Evolutionary conservation across 805 yeast genomes (phyloP).

Genomic region (Nakazawaea anatomiae): DNA sequence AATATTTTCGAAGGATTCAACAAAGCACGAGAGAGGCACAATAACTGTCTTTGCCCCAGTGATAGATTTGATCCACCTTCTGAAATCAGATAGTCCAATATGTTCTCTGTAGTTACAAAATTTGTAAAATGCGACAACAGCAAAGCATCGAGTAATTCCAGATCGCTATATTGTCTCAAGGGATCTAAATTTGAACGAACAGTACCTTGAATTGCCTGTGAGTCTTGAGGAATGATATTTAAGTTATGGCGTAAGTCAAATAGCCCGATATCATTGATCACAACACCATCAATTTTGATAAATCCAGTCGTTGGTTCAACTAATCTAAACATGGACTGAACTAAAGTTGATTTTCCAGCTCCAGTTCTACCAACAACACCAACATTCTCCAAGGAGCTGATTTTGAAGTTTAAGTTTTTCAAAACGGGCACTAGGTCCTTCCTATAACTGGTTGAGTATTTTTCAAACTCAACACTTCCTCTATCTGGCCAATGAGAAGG

Average conservation of each 20-base stretch:
- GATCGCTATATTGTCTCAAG: slow-evolving; percentile 56
- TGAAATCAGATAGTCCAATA: slow-evolving; percentile 51
- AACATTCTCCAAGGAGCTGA: slow-evolving; percentile 74
- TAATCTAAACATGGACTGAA: slow-evolving; percentile 77
- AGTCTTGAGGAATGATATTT: slow-evolving; percentile 90
- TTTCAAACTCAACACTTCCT: slow-evolving; percentile 61
- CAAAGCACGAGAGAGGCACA: slow-evolving; percentile 79
- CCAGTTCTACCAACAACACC: slow-evolving; percentile 98
- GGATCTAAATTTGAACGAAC: slow-evolving; percentile 87
- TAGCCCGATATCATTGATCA: slow-evolving; percentile 65
- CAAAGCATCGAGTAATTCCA: slow-evolving; percentile 74
- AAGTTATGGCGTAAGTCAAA: slow-evolving; percentile 70
- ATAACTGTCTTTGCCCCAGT: slow-evolving; percentile 81
- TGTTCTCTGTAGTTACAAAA: slow-evolving; percentile 26
- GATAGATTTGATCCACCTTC: slow-evolving; percentile 60
- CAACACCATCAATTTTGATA: slow-evolving; percentile 67
- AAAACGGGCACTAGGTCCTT: slow-evolving; percentile 75
- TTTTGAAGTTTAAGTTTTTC: slow-evolving; percentile 55
- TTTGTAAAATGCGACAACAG: slow-evolving; percentile 61
- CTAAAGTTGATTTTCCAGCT: slow-evolving; percentile 87
- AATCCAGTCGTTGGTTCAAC: slow-evolving; percentile 65
- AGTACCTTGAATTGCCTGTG: slow-evolving; percentile 86
- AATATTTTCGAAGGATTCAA: slow-evolving; percentile 57
- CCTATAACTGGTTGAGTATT: slow-evolving; percentile 80
- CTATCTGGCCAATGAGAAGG: slow-evolving; percentile 63